phyloP scores from a whole-genome alignment of 257 asterid species.

The Ocimum tenuiflorum region DNA sequence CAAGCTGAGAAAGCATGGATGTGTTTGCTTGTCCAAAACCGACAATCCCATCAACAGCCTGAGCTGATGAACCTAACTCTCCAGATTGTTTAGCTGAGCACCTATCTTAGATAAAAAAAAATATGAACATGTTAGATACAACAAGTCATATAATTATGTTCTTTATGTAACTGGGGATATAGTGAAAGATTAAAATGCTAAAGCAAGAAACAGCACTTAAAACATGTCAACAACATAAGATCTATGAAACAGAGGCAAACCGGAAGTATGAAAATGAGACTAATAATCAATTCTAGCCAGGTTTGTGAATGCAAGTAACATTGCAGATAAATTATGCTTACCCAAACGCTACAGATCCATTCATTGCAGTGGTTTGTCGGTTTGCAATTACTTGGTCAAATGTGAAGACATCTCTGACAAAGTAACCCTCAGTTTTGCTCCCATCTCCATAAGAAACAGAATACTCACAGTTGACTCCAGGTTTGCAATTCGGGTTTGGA shows the following conservation, averaged over 20 bases:
- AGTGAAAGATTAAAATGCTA: too few relatives aligned
- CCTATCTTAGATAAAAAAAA: slow-evolving; percentile 31
- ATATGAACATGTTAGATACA: slow-evolving; percentile 26
- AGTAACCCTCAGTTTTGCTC: slow-evolving; percentile 52
- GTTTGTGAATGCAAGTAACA: too few relatives aligned
- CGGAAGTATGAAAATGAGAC: too few relatives aligned
- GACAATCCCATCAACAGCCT: slow-evolving; percentile 61
- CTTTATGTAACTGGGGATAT: not conserved
- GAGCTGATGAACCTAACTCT: slow-evolving; percentile 36
- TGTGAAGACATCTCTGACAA: slow-evolving; percentile 39
- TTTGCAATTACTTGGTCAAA: slow-evolving; percentile 46
- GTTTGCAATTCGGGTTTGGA: slow-evolving; percentile 36
- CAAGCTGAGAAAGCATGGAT: slow-evolving; percentile 59
- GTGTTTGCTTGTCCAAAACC: slow-evolving; percentile 66
- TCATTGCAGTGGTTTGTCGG: slow-evolving; percentile 32
- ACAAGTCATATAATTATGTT: not conserved
- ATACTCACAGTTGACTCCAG: slow-evolving; percentile 39
- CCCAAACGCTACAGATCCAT: slow-evolving; percentile 55
- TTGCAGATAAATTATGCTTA: slow-evolving; percentile 18
- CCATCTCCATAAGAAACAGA: slow-evolving; percentile 55
- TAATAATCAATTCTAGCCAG: too few relatives aligned
- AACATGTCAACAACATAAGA: too few relatives aligned
- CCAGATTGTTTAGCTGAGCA: slow-evolving; percentile 55
- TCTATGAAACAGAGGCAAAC: too few relatives aligned
- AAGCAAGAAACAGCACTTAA: too few relatives aligned